A percentile compares a stretch with the other conserved stretches of the same genome.
phyloP scores from a whole-genome alignment of 129 eudicot genomes.

The Rutidosis leptorrhynchoides region DNA sequence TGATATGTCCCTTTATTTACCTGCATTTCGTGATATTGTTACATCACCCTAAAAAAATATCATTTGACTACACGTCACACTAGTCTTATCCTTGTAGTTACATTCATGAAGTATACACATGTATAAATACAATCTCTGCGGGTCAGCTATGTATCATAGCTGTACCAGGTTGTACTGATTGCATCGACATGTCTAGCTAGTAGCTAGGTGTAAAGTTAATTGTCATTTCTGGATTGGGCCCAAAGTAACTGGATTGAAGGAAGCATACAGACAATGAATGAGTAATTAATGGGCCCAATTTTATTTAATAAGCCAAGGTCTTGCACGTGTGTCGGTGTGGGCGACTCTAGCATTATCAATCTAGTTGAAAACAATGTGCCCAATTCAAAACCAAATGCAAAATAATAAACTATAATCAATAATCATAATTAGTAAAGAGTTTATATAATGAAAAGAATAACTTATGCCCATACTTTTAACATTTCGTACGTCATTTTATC shows the following conservation, averaged over 20 bases:
- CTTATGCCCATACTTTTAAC: too few relatives aligned
- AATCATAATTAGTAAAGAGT: too few relatives aligned
- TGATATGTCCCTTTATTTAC: too few relatives aligned
- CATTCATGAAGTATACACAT: not conserved
- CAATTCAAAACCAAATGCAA: not conserved
- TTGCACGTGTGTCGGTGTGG: slow-evolving; percentile 25
- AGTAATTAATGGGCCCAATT: slow-evolving; percentile 18
- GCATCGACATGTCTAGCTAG: slow-evolving; percentile 16
- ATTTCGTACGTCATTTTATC: too few relatives aligned
- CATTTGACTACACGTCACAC: too few relatives aligned
- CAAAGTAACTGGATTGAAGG: slow-evolving; percentile 18
- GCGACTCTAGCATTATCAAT: slow-evolving; percentile 12
- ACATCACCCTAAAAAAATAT: too few relatives aligned
- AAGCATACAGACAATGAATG: slow-evolving; percentile 8
- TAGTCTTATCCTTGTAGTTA: not conserved
- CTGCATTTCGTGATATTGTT: too few relatives aligned
- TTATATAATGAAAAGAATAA: too few relatives aligned
- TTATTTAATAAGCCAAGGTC: not conserved
- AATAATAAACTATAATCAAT: too few relatives aligned
- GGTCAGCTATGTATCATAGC: not conserved
- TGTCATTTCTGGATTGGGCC: slow-evolving; percentile 33
- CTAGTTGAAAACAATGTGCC: not conserved
- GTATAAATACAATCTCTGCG: not conserved
- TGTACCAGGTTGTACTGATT: slow-evolving; percentile 23
- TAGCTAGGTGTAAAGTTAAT: not conserved